Evolutionary conservation across 169 alveolate species (phyloP).

Genomic region (Cyclospora cayetanensis): DNA sequence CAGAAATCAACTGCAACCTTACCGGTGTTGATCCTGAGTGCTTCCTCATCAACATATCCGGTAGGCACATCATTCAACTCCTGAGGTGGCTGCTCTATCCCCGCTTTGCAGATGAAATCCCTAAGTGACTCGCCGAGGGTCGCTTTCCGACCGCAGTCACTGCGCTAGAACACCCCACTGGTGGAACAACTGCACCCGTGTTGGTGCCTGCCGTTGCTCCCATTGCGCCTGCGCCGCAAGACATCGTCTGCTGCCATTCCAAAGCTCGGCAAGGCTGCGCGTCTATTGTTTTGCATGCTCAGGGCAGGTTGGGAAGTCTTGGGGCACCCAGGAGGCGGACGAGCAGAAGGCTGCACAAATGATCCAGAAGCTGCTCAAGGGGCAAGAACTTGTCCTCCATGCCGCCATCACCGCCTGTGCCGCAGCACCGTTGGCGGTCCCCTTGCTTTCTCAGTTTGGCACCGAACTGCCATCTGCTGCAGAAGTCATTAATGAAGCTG

Average conservation of each 20-base stretch:
- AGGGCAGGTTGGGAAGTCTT: constrained; percentile 58
- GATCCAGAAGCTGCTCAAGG: constrained; percentile 22
- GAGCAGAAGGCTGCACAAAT: constrained; percentile 44
- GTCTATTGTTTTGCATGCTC: neutral
- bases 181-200: neutral
- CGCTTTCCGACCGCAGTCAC: neutral
- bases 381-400: constrained; percentile 8
- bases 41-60: constrained; percentile 47
- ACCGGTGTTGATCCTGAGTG: constrained; percentile 64
- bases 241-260: too few species aligned
- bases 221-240: neutral
- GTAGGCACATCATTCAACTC: too few species aligned
- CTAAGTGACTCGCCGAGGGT: neutral
- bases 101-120: neutral
- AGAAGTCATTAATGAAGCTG: constrained; percentile 33
- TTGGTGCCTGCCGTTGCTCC: neutral
- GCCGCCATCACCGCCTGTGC: constrained; percentile 33
- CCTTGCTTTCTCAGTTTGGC: constrained; percentile 32
- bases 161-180: neutral
- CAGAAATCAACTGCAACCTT: constrained; percentile 61
- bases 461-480: neutral
- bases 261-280: neutral
- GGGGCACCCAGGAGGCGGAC: constrained; percentile 32
- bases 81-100: too few species aligned
- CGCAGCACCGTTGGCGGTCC: constrained; percentile 41